Conservation (phyloP, 352 stramenopile genomes). For the Phytophthora pseudosyringae region DNA sequence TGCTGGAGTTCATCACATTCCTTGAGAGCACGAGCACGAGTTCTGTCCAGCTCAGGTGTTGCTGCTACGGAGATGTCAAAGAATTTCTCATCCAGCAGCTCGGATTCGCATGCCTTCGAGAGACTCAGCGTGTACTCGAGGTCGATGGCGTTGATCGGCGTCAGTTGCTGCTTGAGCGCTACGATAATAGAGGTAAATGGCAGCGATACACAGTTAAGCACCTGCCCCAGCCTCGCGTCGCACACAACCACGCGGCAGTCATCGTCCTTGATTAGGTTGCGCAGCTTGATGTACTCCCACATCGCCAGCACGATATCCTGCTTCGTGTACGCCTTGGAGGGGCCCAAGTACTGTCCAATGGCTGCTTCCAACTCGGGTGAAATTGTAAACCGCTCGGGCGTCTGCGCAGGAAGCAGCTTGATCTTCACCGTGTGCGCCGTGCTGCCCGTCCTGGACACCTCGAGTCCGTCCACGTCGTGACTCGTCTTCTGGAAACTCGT, state of each 20-base stretch:
- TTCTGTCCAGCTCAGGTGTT: slow-evolving; percentile 56
- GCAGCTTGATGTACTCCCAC: slow-evolving; percentile 82
- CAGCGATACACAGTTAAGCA: slow-evolving; percentile 75
- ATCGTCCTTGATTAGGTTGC: slow-evolving; percentile 83
- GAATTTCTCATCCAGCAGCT: slow-evolving; percentile 58
- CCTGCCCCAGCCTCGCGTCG: slow-evolving; percentile 52
- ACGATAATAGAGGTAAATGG: slow-evolving; percentile 75
- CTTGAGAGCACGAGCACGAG: slow-evolving; percentile 40
- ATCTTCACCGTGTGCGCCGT: slow-evolving; percentile 68
- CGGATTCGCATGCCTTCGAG: slow-evolving; percentile 30
- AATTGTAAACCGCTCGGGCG: slow-evolving; percentile 64
- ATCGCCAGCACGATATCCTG: slow-evolving; percentile 75
- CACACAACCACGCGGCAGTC: slow-evolving; percentile 77
- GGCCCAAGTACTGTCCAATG: slow-evolving; percentile 50
- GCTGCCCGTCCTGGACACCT: slow-evolving; percentile 58
- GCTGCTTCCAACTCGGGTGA: slow-evolving; percentile 49
- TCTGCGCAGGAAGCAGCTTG: slow-evolving; percentile 65
- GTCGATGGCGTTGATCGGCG: slow-evolving; percentile 53
- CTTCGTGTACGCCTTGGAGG: slow-evolving; percentile 65
- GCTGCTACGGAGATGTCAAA: slow-evolving; percentile 66
- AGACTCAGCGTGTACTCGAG: slow-evolving; percentile 72
- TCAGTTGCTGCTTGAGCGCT: slow-evolving; percentile 71
- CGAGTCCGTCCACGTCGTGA: slow-evolving; percentile 65
- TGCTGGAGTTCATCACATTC: slow-evolving; percentile 72
- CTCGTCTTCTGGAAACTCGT: slow-evolving; percentile 79